Percentiles rank a stretch among this genome's conserved stretches.
These are phyloP conservation scores for Hyaloscypha bicolor DNA, from an alignment of 495 filamentous ascomycete genomes.

Conservation along the genomic window DNA sequence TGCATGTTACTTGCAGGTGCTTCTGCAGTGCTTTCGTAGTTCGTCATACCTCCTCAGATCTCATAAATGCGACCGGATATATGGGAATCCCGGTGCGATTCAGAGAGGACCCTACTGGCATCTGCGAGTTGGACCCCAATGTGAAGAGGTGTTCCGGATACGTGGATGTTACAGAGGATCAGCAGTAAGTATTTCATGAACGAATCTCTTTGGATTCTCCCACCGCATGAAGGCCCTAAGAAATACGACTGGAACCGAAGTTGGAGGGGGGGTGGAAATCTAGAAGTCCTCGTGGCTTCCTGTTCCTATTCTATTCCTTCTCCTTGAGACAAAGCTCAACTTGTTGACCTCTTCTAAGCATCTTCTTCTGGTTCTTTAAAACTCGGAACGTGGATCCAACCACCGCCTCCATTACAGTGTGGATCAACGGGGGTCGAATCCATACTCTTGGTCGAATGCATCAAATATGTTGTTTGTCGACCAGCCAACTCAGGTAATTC, in stretches of 20 bases:
- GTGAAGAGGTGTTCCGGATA: slow-evolving; percentile 71
- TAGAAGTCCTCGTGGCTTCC: too few species aligned
- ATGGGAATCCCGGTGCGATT: slow-evolving; percentile 57
- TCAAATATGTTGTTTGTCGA: slow-evolving; percentile 63
- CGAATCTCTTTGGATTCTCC: too few species aligned
- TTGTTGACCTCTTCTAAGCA: slow-evolving; percentile 26
- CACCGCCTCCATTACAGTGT: slow-evolving; percentile 60
- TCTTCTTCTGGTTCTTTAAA: slow-evolving; percentile 72
- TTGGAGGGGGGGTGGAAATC: not conserved
- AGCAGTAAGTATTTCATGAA: slow-evolving; percentile 40
- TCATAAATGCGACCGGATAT: slow-evolving; percentile 53
- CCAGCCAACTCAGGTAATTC: slow-evolving; percentile 51
- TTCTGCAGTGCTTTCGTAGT: slow-evolving; percentile 46
- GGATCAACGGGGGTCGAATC: slow-evolving; percentile 56
- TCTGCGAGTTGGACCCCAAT: slow-evolving; percentile 65
- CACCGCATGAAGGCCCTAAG: not conserved
- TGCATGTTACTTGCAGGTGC: slow-evolving; percentile 2
- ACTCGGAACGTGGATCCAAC: slow-evolving; percentile 53
- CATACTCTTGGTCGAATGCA: slow-evolving; percentile 60
- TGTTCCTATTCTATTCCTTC: too few species aligned
- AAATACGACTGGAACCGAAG: not conserved
- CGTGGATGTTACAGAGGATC: slow-evolving; percentile 59
- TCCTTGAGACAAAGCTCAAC: not conserved
- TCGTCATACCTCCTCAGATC: slow-evolving; percentile 57
- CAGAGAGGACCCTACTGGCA: slow-evolving; percentile 62